A percentile compares a stretch with the other conserved stretches of the same genome.
phyloP scores from a whole-genome alignment of 345 rosid genomes.

The Heritiera littoralis region DNA sequence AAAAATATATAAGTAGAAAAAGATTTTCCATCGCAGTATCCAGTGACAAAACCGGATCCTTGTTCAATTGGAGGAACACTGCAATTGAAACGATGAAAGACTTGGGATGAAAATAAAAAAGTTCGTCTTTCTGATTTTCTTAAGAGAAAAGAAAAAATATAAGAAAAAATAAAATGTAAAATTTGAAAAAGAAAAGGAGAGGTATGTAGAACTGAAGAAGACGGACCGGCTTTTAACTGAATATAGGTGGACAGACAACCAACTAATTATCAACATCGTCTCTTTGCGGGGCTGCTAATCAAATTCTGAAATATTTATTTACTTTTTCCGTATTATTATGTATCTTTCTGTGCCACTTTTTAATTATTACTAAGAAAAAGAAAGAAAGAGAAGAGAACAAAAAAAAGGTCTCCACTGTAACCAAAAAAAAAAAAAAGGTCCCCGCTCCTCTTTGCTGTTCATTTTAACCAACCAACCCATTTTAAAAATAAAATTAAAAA shows the following conservation, averaged over 20 bases:
- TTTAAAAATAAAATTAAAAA: conserved; percentile 25
- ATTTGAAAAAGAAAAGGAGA: background rate
- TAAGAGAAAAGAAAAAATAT: background rate
- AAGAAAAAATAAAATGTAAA: background rate
- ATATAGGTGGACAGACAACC: conserved; percentile 54
- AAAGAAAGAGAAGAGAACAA: background rate
- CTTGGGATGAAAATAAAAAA: background rate
- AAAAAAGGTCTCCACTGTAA: background rate
- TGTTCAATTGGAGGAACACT: too few relatives aligned
- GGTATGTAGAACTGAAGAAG: conserved; percentile 33
- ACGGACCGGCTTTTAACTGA: conserved; percentile 51
- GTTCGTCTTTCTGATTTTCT: conserved; percentile 17
- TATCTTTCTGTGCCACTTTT: conserved; percentile 55
- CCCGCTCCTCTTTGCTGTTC: conserved; percentile 22
- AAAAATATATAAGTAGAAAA: too few relatives aligned
- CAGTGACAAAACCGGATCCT: too few relatives aligned
- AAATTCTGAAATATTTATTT: conserved; percentile 28
- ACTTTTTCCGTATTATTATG: conserved; percentile 18
- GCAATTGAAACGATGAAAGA: too few relatives aligned
- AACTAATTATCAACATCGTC: conserved; percentile 55
- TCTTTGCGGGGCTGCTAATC: conserved; percentile 46
- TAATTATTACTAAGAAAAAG: conserved; percentile 29
- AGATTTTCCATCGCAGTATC: too few relatives aligned
- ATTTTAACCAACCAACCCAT: conserved; percentile 23
- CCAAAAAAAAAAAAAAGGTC: background rate